phyloP scores from a whole-genome alignment of 495 filamentous ascomycete species.

The Parathielavia appendiculata region DNA sequence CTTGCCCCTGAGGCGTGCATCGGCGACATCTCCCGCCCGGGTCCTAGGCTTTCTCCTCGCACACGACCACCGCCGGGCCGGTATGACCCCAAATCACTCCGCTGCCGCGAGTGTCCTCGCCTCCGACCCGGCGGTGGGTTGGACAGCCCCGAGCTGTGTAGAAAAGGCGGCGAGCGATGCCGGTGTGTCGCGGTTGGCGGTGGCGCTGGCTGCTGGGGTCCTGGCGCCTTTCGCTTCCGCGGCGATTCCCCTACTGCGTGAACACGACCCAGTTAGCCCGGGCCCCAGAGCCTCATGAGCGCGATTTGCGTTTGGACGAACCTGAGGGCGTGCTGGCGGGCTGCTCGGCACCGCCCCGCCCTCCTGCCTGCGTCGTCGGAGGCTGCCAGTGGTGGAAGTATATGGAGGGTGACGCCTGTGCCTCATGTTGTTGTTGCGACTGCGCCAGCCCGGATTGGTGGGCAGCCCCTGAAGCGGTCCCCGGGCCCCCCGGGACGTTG shows the following conservation, averaged over 20 bases:
- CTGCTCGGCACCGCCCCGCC: slow-evolving; percentile 49
- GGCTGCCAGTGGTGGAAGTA: slow-evolving; percentile 94
- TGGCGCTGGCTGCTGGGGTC: slow-evolving; percentile 54
- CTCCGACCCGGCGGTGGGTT: slow-evolving; percentile 55
- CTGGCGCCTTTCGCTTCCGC: slow-evolving; percentile 67
- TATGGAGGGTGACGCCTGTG: slow-evolving; percentile 57
- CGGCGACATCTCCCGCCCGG: slow-evolving; percentile 41
- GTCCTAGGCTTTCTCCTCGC: slow-evolving; percentile 34
- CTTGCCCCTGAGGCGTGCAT: slow-evolving; percentile 31
- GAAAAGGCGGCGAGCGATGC: slow-evolving; percentile 53
- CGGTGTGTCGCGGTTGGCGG: slow-evolving; percentile 49
- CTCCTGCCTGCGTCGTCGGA: slow-evolving; percentile 55
- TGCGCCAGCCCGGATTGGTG: slow-evolving; percentile 32
- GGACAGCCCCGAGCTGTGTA: slow-evolving; percentile 51
- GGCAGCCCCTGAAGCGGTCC: slow-evolving; percentile 17
- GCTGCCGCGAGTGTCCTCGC: slow-evolving; percentile 62
- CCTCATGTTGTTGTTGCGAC: slow-evolving; percentile 33
- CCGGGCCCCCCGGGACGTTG: slow-evolving; percentile 27
- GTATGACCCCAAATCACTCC: slow-evolving; percentile 59
- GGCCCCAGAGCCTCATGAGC: slow-evolving; percentile 42
- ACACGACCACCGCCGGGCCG: slow-evolving; percentile 37
- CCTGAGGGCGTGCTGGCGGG: slow-evolving; percentile 57
- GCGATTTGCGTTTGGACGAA: slow-evolving; percentile 55
- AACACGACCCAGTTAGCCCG: slow-evolving; percentile 45
- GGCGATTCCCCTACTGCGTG: slow-evolving; percentile 56